Percentiles rank a stretch among this genome's conserved stretches.
Evolutionary conservation across 345 rosid genomes (phyloP).

Genomic region (Anastatica hierochuntica): DNA sequence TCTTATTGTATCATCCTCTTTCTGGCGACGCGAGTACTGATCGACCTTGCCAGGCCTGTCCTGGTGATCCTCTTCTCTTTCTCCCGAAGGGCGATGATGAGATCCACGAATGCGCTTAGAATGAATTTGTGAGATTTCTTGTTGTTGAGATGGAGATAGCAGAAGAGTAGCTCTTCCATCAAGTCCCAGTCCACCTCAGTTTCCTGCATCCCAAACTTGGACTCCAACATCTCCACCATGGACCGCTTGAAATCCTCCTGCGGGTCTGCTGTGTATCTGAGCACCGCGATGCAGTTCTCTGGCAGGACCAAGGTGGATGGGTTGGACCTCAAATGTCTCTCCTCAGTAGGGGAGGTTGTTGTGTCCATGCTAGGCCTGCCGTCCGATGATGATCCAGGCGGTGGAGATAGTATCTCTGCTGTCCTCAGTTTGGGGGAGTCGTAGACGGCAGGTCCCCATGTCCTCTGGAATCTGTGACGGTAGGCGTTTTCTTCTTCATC

Average conservation of each 20-base stretch:
- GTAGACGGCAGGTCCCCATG: conserved; percentile 20
- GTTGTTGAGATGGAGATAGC: conserved; percentile 61
- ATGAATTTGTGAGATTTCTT: conserved; percentile 62
- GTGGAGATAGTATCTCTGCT: conserved; percentile 22
- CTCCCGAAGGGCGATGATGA: conserved; percentile 27
- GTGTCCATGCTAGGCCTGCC: conserved; percentile 31
- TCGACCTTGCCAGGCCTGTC: conserved; percentile 12
- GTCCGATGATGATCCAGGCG: conserved; percentile 42
- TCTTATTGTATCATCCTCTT: conserved; percentile 17
- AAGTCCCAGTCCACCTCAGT: conserved; percentile 62
- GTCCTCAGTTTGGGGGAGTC: conserved; percentile 23
- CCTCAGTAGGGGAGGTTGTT: conserved; percentile 10
- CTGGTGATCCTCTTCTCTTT: conserved; percentile 24
- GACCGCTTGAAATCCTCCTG: conserved; percentile 56
- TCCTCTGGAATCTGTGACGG: conserved; percentile 21
- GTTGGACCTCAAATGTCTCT: conserved; percentile 27
- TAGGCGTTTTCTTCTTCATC: conserved; percentile 6
- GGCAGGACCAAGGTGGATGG: conserved; percentile 28
- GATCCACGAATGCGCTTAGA: conserved; percentile 70
- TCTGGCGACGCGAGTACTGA: conserved; percentile 20
- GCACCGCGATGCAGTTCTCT: conserved; percentile 51
- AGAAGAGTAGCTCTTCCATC: conserved; percentile 72
- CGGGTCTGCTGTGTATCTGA: conserved; percentile 39
- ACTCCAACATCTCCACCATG: conserved; percentile 70
- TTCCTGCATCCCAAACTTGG: conserved; percentile 29